Percentiles rank a stretch among this genome's conserved stretches.
phyloP scores from a whole-genome alignment of 164 flowering plant species.

The Annona cherimola region DNA sequence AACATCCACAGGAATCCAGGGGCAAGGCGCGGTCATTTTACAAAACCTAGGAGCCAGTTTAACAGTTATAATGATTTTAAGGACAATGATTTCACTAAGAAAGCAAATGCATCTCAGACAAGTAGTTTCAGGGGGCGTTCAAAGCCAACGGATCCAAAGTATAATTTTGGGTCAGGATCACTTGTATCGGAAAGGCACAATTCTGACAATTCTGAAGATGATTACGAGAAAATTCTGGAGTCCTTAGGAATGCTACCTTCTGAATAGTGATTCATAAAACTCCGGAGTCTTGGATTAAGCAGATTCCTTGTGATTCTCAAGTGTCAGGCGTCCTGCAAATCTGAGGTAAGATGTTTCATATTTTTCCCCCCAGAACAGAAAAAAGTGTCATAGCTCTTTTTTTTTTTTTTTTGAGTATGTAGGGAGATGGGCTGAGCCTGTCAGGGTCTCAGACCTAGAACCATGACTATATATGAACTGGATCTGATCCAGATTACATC shows the following conservation, averaged over 20 bases:
- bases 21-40: too few species aligned
- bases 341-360: background rate
- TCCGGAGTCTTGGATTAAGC: background rate
- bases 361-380: background rate
- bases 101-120: conserved; percentile 4
- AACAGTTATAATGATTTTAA: too few species aligned
- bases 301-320: background rate
- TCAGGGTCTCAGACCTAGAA: too few species aligned
- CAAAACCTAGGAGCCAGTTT: too few species aligned
- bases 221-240: conserved; percentile 26
- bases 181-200: background rate
- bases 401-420: background rate
- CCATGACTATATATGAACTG: too few species aligned
- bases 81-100: background rate
- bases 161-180: background rate
- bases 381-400: background rate
- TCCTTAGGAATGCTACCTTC: conserved; percentile 18
- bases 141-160: background rate
- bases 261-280: conserved; percentile 10
- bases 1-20: too few species aligned
- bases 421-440: too few species aligned
- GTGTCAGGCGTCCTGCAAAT: background rate
- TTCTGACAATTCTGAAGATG: conserved; percentile 14
- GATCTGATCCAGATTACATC: too few species aligned
- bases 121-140: conserved; percentile 8